Evolutionary conservation across 352 stramenopile species (phyloP).

Genomic region (Globisporangium splendens): DNA sequence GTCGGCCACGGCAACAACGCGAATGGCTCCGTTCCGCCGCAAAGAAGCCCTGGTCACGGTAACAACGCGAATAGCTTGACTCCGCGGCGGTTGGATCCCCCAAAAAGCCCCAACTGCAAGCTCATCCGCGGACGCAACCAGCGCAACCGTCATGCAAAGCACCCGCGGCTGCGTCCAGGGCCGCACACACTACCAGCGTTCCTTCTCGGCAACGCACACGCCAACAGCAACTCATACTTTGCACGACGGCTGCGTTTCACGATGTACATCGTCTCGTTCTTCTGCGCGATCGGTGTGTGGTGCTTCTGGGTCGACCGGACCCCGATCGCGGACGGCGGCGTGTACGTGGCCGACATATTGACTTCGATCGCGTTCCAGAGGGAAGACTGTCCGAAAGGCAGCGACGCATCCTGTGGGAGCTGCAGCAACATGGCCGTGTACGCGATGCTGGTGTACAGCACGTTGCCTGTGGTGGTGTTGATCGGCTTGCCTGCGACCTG

Average conservation of each 20-base stretch:
- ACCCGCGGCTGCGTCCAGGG: too few species aligned
- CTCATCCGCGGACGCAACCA: too few species aligned
- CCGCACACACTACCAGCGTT: conserved; percentile 26
- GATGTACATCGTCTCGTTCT: conserved; percentile 33
- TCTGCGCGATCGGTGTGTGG: conserved; percentile 42
- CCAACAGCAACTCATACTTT: conserved; percentile 75
- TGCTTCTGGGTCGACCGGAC: conserved; percentile 36
- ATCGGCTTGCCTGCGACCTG: conserved; percentile 64
- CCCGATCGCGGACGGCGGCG: conserved; percentile 33
- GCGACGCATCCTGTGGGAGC: conserved; percentile 29
- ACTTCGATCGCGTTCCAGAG: conserved; percentile 41
- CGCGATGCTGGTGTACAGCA: conserved; percentile 64
- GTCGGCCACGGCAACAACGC: too few species aligned
- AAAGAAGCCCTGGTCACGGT: too few species aligned
- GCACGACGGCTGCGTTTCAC: conserved; percentile 50
- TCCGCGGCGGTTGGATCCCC: too few species aligned
- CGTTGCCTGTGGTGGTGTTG: conserved; percentile 50
- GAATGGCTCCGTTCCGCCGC: too few species aligned
- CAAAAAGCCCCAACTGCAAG: too few species aligned
- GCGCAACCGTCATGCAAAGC: too few species aligned
- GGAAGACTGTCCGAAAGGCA: conserved; percentile 21
- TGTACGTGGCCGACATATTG: conserved; percentile 40
- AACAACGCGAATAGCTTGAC: too few species aligned
- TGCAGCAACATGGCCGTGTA: conserved; percentile 67
- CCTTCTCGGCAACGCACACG: conserved; percentile 52